phyloP scores from a whole-genome alignment of 2,329 filamentous ascomycete genomes.

The Tolypocladium capitatum region DNA sequence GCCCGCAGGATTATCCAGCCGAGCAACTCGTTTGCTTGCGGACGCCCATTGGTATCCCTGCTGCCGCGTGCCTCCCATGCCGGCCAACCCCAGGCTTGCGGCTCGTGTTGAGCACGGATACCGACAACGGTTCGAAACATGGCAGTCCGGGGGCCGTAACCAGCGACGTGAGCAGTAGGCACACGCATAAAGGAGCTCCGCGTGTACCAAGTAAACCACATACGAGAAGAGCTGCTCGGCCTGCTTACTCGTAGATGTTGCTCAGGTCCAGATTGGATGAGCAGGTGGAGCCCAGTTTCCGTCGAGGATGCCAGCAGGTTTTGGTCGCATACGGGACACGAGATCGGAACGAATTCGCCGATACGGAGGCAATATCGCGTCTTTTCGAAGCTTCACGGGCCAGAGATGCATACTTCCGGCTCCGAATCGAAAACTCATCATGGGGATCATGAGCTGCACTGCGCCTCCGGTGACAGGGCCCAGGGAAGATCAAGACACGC shows the following conservation, averaged over 20 bases:
- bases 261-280: background rate
- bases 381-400: background rate
- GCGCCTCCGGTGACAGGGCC: background rate
- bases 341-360: background rate
- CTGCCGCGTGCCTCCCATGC: background rate
- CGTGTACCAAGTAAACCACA: background rate
- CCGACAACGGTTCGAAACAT: background rate
- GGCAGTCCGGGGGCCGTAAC: background rate
- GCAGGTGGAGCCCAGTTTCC: background rate
- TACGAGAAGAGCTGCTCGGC: background rate
- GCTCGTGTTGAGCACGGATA: slow-evolving; percentile 1
- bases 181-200: background rate
- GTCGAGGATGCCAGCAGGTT: background rate
- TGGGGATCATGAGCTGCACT: background rate
- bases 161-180: background rate
- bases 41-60: background rate
- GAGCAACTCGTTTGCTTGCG: background rate
- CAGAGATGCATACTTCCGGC: background rate
- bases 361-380: background rate
- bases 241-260: background rate
- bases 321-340: background rate
- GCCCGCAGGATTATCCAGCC: background rate
- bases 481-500: background rate
- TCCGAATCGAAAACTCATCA: background rate
- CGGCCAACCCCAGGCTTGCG: background rate